A percentile compares a stretch with the other conserved stretches of the same genome.
phyloP scores from a whole-genome alignment of 495 filamentous ascomycete genomes.

The Beverwykella pulmonaria region DNA sequence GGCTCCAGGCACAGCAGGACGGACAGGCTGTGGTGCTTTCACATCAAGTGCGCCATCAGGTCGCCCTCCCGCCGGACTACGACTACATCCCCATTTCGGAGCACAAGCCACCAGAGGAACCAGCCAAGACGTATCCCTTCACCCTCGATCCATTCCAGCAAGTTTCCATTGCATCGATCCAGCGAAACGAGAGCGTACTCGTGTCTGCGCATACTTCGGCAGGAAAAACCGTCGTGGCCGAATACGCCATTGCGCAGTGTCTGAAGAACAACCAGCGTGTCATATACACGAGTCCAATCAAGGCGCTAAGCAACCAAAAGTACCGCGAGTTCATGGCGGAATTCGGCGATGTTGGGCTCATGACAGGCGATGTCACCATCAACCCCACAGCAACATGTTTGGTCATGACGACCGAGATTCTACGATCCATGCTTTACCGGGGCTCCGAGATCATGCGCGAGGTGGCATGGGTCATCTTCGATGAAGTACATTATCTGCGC shows the following conservation, averaged over 20 bases:
- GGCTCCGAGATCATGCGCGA: conserved; percentile 99
- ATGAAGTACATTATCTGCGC: conserved; percentile 98
- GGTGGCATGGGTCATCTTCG: conserved; percentile 95
- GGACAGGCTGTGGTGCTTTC: conserved; percentile 73
- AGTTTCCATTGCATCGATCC: conserved; percentile 87
- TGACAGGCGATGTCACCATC: conserved; percentile 99
- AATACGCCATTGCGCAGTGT: conserved; percentile 97
- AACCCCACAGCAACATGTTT: conserved; percentile 97
- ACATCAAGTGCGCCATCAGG: conserved; percentile 98
- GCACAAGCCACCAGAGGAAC: conserved; percentile 81
- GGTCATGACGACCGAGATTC: conserved; percentile 99
- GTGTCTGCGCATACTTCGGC: conserved; percentile 98
- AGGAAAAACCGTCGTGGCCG: conserved; percentile 96
- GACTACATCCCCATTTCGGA: conserved; percentile 89
- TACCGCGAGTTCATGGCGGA: conserved; percentile 94
- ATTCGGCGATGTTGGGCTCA: conserved; percentile 95
- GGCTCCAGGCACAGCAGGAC: conserved; percentile 72
- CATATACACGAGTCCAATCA: conserved; percentile 99
- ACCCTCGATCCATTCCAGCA: conserved; percentile 96
- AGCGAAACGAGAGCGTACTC: conserved; percentile 91
- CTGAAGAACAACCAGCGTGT: conserved; percentile 96
- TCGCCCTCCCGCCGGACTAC: conserved; percentile 89
- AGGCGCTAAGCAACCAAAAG: conserved; percentile 97
- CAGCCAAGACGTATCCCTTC: conserved; percentile 82
- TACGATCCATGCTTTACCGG: conserved; percentile 96